Percentiles rank a stretch among this genome's conserved stretches.
Evolutionary conservation across 257 asterid species (phyloP).

Genomic region (Primulina huaijiensis): DNA sequence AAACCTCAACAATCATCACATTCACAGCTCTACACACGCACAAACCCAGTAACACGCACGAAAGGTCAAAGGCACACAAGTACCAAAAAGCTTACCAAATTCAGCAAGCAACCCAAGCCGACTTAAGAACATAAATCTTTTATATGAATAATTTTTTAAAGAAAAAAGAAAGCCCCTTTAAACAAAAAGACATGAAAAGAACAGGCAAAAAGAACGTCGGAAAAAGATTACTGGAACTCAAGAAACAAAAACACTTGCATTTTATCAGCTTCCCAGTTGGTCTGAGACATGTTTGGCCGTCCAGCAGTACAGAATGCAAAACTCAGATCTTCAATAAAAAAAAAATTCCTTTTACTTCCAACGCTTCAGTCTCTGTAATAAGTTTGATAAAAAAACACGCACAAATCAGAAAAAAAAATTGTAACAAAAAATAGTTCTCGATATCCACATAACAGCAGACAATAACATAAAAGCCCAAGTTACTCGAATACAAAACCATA

Average conservation of each 20-base stretch:
- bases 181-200: not conserved
- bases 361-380: conserved; percentile 30
- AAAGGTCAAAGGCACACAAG: not conserved
- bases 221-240: conserved; percentile 13
- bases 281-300: conserved; percentile 69
- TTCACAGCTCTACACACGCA: not conserved
- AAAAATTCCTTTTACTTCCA: conserved; percentile 23
- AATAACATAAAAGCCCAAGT: conserved; percentile 15
- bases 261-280: conserved; percentile 99
- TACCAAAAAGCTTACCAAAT: not conserved
- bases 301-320: conserved; percentile 30
- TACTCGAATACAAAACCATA: conserved; percentile 1
- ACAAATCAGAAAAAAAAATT: conserved; percentile 8
- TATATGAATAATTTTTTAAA: conserved; percentile 13
- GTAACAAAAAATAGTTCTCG: not conserved
- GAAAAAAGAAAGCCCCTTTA: not conserved
- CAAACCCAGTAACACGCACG: not conserved
- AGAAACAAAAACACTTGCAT: conserved; percentile 47
- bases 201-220: not conserved
- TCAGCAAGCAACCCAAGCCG: conserved; percentile 18
- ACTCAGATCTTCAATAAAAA: conserved; percentile 42
- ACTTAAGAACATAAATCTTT: conserved; percentile 33
- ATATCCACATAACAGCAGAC: conserved; percentile 4
- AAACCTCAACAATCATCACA: conserved; percentile 5
- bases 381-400: conserved; percentile 27